These are phyloP conservation scores for Sphaerulina populicola DNA, from an alignment of 2,329 filamentous ascomycete genomes.

Conservation along the genomic window DNA sequence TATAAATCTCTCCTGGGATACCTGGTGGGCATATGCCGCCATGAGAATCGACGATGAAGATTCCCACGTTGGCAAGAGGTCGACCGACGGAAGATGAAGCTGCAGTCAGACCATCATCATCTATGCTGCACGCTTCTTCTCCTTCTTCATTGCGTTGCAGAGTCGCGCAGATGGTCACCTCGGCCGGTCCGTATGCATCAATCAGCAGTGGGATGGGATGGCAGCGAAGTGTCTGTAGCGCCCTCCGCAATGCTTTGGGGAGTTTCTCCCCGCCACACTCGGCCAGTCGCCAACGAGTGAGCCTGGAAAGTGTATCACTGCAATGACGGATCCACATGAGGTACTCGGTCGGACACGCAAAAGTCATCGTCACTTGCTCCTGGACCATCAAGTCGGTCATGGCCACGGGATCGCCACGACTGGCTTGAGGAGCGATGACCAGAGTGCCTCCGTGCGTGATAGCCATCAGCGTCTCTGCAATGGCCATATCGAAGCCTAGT, in stretches of 20 bases:
- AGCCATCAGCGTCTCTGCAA: conserved; percentile 34
- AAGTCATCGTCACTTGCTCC: conserved; percentile 35
- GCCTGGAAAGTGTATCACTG: conserved; percentile 4
- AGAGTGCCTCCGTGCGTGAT: conserved; percentile 35
- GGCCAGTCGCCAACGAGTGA: conserved; percentile 29
- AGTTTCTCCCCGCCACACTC: conserved; percentile 31
- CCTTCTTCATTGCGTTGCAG: conserved; percentile 3
- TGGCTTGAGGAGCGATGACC: conserved; percentile 30
- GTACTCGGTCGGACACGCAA: conserved; percentile 40
- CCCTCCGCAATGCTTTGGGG: conserved; percentile 9
- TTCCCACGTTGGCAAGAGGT: conserved; percentile 33
- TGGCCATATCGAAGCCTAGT: conserved; percentile 38
- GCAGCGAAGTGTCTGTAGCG: conserved; percentile 2
- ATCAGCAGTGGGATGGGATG: conserved; percentile 1
- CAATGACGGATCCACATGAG: conserved; percentile 20
- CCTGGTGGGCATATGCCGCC: conserved; percentile 36
- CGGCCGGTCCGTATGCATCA: conserved; percentile 16
- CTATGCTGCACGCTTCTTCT: too few relatives aligned
- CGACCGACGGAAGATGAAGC: conserved; percentile 11
- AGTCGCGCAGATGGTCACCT: conserved; percentile 13
- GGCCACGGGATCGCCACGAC: conserved; percentile 32
- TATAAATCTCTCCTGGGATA: conserved; percentile 38
- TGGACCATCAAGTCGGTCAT: conserved; percentile 34
- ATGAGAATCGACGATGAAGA: conserved; percentile 38
- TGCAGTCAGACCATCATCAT: conserved; percentile 5